A percentile compares a stretch with the other conserved stretches of the same genome.
phyloP scores from a whole-genome alignment of 495 filamentous ascomycete genomes.

The Massariosphaeria phaeospora region DNA sequence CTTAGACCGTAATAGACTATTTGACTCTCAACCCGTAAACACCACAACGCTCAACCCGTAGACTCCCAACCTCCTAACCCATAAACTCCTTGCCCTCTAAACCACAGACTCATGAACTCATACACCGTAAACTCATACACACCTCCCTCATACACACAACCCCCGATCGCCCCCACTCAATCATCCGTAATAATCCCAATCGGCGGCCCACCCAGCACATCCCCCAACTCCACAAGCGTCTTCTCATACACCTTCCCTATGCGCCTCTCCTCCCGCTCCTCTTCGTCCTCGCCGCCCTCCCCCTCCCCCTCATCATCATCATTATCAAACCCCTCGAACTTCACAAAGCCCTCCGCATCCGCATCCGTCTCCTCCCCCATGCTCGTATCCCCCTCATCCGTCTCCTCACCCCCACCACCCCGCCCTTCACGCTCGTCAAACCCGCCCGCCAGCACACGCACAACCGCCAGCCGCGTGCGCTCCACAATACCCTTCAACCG shows the following conservation, averaged over 20 bases:
- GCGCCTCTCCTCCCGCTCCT: slow-evolving; percentile 38
- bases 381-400: slow-evolving; percentile 32
- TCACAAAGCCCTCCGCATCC: slow-evolving; percentile 1
- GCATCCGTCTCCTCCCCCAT: slow-evolving; percentile 10
- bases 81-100: too few species aligned
- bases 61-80: too few species aligned
- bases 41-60: too few species aligned
- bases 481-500: slow-evolving; percentile 73
- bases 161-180: slow-evolving; percentile 2
- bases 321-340: slow-evolving; percentile 8
- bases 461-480: slow-evolving; percentile 59
- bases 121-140: too few species aligned
- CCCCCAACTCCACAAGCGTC: slow-evolving; percentile 67
- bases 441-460: slow-evolving; percentile 56
- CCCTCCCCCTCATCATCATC: slow-evolving; percentile 31
- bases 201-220: slow-evolving; percentile 46
- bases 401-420: slow-evolving; percentile 39
- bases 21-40: too few species aligned
- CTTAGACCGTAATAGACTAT: too few species aligned
- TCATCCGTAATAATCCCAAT: slow-evolving; percentile 41
- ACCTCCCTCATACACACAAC: neutral
- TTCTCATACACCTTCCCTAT: slow-evolving; percentile 71
- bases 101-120: too few species aligned
- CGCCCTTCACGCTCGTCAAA: slow-evolving; percentile 27
- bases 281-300: slow-evolving; percentile 40